Base-by-base conservation (phyloP, 2,329 filamentous ascomycete genomes). In the Fusarium sp. region DNA sequence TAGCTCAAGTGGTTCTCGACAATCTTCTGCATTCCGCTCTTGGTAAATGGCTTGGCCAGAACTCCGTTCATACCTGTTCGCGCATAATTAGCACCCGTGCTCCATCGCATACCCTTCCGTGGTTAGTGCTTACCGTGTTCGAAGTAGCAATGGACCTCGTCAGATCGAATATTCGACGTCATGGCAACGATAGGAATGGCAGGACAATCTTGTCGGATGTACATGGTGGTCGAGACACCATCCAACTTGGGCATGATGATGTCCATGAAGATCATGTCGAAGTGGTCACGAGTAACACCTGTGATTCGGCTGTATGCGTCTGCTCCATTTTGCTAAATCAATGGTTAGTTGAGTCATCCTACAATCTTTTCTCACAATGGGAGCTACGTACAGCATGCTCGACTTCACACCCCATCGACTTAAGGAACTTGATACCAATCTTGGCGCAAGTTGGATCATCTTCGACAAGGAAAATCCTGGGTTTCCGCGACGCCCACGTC, bases 241-340 rank as follows among this genome's bases (percentile, higher is more conserved):
- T 98, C 96, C 53, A 98, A 84, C 68, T 94, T 91, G 7, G 96
- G 96, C 96, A 99, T 98, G 71, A 99, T 97, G 68, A 99, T 95
- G 75, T 96, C 92, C 92, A 95, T 95, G 65, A 95, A 87, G 67
- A 95, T 93, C 53, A 91, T 80, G 69, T 91, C 88, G 71, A 86
- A 91, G 30, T 85, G 75, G 30, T 80, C 78, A 34, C 77, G 73
- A 11, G 83, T 81, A 34, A 77, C 73, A 30, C 78, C 76, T 69
- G 83, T 87, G 48, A 97, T 90, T 76, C 96, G 96, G 75, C 91
- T 93, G 47, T 97, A 94, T 50, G 96, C 96, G 77, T 97, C 93
- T 43, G 96, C 83, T 46, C 96, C 96, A 77, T 99, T 96, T 73
- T 75, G 70, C 77, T 78, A 58, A 38, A 44, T 24, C 30, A 30